Conservation (phyloP, 2,329 filamentous ascomycete species). For the Monilinia aucupariae region DNA sequence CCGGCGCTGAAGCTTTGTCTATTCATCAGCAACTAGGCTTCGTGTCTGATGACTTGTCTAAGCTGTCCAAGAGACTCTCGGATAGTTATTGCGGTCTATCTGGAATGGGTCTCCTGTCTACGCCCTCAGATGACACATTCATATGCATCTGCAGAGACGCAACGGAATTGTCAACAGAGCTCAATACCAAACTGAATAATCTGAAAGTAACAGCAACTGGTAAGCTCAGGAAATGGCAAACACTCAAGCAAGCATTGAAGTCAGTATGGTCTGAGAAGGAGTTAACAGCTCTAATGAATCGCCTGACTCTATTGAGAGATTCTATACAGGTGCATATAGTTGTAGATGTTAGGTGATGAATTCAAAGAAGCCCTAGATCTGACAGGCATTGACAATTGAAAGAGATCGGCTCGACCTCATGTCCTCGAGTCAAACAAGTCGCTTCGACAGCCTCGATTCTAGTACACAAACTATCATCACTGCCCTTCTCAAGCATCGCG, state of each 20-base stretch:
- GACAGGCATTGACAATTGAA: background rate
- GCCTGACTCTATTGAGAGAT: background rate
- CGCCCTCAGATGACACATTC: background rate
- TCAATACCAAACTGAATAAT: background rate
- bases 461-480: background rate
- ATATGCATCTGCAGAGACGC: background rate
- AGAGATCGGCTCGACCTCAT: background rate
- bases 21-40: constrained; percentile 12
- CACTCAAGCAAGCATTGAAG: constrained; percentile 4
- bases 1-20: constrained; percentile 1
- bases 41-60: constrained; percentile 12
- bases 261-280: constrained; percentile 8
- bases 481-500: background rate
- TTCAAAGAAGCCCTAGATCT: too few species aligned
- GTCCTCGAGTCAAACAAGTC: background rate
- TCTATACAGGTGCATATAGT: constrained; percentile 8
- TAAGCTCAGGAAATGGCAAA: constrained; percentile 1
- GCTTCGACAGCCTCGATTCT: background rate
- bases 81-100: background rate
- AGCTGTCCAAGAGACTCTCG: background rate
- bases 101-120: background rate
- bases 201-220: background rate
- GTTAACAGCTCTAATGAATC: background rate
- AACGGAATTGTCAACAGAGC: background rate
- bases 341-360: background rate